Percentiles rank a stretch among this genome's conserved stretches.
Conservation (phyloP, 75 land plant species). For the Adiantum capillusveneris region DNA sequence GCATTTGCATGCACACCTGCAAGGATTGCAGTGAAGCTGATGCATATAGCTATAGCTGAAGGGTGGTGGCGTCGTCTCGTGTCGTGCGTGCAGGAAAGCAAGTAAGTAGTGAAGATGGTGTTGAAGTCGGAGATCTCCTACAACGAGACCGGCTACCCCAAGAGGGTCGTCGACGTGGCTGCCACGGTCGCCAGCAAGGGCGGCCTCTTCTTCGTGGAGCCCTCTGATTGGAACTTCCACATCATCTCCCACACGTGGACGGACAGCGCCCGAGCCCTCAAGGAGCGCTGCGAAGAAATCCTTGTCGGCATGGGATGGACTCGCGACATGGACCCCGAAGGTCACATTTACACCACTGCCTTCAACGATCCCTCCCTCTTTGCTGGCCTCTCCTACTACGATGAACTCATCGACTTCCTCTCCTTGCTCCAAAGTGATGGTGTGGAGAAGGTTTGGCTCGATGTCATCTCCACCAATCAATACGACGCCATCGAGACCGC, state of each 20-base stretch:
- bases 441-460: constrained; percentile 12
- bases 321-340: constrained; percentile 1
- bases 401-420: constrained; percentile 12
- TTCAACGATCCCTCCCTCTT: constrained; percentile 2
- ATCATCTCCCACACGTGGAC: constrained; percentile 20
- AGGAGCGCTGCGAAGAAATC: neutral
- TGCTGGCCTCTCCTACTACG: constrained; percentile 3
- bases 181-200: constrained; percentile 10
- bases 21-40: no score
- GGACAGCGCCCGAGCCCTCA: neutral
- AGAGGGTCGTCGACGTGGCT: constrained; percentile 5
- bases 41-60: no score
- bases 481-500: constrained; percentile 12
- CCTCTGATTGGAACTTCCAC: constrained; percentile 17
- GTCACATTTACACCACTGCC: constrained; percentile 2
- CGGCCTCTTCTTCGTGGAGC: constrained; percentile 3
- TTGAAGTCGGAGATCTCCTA: neutral
- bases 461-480: constrained; percentile 17
- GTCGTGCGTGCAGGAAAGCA: no score
- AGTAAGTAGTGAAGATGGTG: constrained; percentile 43
- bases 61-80: no score
- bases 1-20: no score
- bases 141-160: neutral
- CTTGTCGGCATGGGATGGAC: constrained; percentile 2
- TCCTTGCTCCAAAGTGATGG: constrained; percentile 7